A percentile compares a stretch with the other conserved stretches of the same genome.
phyloP scores from a whole-genome alignment of 176 grass and related monocot species.

The Poa pratensis region DNA sequence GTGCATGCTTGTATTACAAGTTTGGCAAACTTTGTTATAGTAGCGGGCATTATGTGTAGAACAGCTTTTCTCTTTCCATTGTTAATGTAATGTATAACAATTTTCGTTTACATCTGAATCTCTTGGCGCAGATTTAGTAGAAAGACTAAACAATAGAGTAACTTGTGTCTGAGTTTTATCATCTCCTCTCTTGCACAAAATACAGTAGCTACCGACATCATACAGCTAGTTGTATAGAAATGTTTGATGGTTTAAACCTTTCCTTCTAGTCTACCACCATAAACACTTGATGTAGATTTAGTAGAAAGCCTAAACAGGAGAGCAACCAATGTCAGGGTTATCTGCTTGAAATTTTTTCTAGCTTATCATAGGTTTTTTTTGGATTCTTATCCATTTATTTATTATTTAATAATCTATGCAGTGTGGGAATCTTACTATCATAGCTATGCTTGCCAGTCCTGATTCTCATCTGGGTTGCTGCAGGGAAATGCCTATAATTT shows the following conservation, averaged over 20 bases:
- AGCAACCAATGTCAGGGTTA: background rate
- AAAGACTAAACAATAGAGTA: background rate
- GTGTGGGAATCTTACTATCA: background rate
- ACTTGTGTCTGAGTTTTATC: background rate
- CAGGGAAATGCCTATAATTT: slow-evolving; percentile 3
- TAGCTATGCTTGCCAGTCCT: background rate
- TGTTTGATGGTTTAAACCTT: too few species aligned
- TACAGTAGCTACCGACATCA: too few species aligned
- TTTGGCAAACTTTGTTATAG: background rate
- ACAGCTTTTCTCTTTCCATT: background rate
- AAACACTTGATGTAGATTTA: too few species aligned
- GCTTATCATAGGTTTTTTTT: background rate
- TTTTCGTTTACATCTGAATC: background rate
- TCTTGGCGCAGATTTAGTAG: background rate
- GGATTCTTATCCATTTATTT: background rate
- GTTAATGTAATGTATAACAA: background rate
- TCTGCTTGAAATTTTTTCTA: background rate
- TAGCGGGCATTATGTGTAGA: background rate
- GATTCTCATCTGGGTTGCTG: background rate
- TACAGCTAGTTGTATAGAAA: too few species aligned
- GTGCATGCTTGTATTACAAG: background rate
- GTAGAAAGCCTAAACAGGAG: too few species aligned
- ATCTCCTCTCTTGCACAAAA: too few species aligned
- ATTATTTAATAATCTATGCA: background rate
- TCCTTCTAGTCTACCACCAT: too few species aligned